These are phyloP conservation scores for Pseudocohnilembus persalinus DNA, from an alignment of 169 alveolate species.

Conservation along the genomic window DNA sequence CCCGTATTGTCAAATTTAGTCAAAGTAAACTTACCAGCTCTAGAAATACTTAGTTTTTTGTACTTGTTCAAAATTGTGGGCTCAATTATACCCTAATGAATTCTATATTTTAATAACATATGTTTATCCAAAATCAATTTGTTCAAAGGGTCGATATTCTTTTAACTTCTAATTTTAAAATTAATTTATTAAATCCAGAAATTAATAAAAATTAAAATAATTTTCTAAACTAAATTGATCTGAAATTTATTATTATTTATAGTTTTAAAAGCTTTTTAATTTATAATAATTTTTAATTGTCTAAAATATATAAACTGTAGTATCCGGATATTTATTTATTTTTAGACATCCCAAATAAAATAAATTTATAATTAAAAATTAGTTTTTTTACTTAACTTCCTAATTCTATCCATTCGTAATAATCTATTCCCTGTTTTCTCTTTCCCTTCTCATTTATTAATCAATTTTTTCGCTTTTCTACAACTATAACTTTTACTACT, in stretches of 20 bases:
- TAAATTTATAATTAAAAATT: too few relatives aligned
- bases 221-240: not conserved
- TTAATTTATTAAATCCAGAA: too few relatives aligned
- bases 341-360: too few relatives aligned
- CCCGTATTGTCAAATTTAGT: not conserved
- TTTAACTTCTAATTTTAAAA: not conserved
- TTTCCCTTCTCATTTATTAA: not conserved
- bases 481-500: not conserved
- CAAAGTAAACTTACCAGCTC: not conserved
- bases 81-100: not conserved
- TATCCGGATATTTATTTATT: not conserved
- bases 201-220: too few relatives aligned
- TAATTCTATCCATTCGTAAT: not conserved
- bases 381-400: not conserved
- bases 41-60: not conserved
- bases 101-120: not conserved
- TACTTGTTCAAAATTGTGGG: not conserved
- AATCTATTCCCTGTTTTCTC: not conserved
- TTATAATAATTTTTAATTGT: too few relatives aligned
- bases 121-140: not conserved
- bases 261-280: too few relatives aligned
- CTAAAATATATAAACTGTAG: not conserved
- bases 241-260: too few relatives aligned
- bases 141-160: not conserved
- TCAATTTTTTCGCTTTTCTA: not conserved